Conservation (phyloP, 352 stramenopile species). For the Plasmopara viticola region DNA sequence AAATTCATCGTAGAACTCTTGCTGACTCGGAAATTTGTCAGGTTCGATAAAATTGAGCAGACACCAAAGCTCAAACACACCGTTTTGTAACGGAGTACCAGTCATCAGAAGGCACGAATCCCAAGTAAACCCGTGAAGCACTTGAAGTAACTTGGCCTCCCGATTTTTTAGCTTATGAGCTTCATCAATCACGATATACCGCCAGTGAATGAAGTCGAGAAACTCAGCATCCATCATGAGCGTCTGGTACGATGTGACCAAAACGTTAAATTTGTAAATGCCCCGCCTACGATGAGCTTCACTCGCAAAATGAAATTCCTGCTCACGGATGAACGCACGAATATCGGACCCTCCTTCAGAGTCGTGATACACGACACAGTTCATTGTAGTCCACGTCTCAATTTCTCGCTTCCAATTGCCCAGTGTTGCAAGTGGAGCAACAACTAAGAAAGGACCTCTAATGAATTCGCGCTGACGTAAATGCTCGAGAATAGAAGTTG, state of each 20-base stretch:
- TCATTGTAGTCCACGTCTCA: slow-evolving; percentile 97
- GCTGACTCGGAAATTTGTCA: slow-evolving; percentile 92
- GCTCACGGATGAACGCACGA: slow-evolving; percentile 89
- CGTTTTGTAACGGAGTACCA: slow-evolving; percentile 98
- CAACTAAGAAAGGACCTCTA: slow-evolving; percentile 95
- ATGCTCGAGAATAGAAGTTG: slow-evolving; percentile 92
- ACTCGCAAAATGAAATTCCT: slow-evolving; percentile 95
- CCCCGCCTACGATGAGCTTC: slow-evolving; percentile 64
- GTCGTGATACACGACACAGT: slow-evolving; percentile 99
- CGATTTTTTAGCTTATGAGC: slow-evolving; percentile 99
- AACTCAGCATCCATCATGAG: slow-evolving; percentile 93
- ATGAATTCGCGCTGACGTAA: slow-evolving; percentile 89
- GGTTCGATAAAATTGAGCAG: slow-evolving; percentile 98
- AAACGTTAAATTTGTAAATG: slow-evolving; percentile 93
- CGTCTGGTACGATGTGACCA: slow-evolving; percentile 97
- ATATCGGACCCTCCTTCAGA: slow-evolving; percentile 88
- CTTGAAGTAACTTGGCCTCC: slow-evolving; percentile 90
- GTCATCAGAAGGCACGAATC: slow-evolving; percentile 94
- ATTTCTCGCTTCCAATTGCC: slow-evolving; percentile 99
- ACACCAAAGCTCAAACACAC: slow-evolving; percentile 98
- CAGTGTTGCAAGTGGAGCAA: slow-evolving; percentile 96
- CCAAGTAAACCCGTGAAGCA: slow-evolving; percentile 79
- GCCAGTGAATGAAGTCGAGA: slow-evolving; percentile 91
- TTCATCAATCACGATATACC: slow-evolving; percentile 98
- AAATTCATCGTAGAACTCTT: slow-evolving; percentile 95